These are phyloP conservation scores for Microcos paniculata DNA, from an alignment of 345 rosid species.

Conservation along the genomic window DNA sequence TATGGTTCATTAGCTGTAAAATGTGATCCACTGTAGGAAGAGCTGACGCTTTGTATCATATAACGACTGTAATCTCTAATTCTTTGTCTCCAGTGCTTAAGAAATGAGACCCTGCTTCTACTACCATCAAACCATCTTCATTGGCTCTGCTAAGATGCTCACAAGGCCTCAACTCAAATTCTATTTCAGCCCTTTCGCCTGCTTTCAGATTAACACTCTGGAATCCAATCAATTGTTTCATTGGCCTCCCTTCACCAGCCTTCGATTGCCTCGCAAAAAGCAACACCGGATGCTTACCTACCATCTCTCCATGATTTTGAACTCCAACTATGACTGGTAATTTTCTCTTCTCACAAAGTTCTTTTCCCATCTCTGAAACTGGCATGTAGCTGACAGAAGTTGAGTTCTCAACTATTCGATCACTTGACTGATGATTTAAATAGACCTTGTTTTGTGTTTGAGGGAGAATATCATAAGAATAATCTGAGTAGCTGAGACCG, in stretches of 20 bases:
- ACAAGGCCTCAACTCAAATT: conserved; percentile 39
- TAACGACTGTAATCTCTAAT: conserved; percentile 13
- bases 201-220: conserved; percentile 45
- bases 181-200: conserved; percentile 39
- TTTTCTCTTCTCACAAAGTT: conserved; percentile 33
- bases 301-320: conserved; percentile 41
- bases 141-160: conserved; percentile 46
- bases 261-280: conserved; percentile 37
- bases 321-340: conserved; percentile 37
- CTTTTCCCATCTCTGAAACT: conserved; percentile 40
- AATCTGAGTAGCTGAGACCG: conserved; percentile 59
- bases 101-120: conserved; percentile 59
- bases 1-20: neutral
- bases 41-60: neutral
- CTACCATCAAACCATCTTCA: conserved; percentile 60
- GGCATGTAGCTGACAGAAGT: conserved; percentile 1
- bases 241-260: conserved; percentile 34
- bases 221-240: conserved; percentile 49
- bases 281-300: conserved; percentile 57
- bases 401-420: neutral
- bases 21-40: neutral
- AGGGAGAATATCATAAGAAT: conserved; percentile 39
- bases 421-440: conserved; percentile 21
- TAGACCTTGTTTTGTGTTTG: conserved; percentile 24
- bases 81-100: conserved; percentile 51